These are phyloP conservation scores for Sphagnum contortum DNA, from an alignment of 225 moss, liverwort and hornwort species.

Conservation along the genomic window DNA sequence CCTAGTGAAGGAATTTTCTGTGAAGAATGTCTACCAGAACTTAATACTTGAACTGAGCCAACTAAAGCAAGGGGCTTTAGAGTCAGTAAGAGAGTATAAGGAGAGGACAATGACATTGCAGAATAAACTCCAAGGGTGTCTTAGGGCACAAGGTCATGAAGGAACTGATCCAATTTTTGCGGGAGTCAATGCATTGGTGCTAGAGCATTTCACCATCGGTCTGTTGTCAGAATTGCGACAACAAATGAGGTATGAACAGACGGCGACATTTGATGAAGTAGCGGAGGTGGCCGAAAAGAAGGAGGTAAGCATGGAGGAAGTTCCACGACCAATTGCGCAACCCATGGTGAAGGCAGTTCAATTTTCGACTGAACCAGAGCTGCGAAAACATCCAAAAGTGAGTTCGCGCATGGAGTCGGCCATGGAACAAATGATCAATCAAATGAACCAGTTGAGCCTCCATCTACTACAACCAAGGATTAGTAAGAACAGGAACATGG, in stretches of 20 bases:
- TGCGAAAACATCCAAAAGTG: no score
- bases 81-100: not conserved
- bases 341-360: no score
- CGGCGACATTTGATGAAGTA: not conserved
- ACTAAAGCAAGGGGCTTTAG: not conserved
- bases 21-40: not conserved
- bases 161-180: not conserved
- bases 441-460: no score
- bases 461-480: no score
- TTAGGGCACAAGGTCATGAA: not conserved
- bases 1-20: not conserved
- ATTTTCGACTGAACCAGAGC: no score
- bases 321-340: no score
- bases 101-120: not conserved
- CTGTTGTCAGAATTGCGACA: not conserved
- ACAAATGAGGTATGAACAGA: not conserved
- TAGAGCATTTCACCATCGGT: not conserved
- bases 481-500: no score
- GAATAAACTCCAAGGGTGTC: not conserved
- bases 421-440: no score
- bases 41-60: not conserved
- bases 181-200: not conserved
- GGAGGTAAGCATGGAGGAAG: not conserved
- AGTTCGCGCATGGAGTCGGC: no score
- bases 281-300: not conserved